Percentiles rank a stretch among this genome's conserved stretches.
Conservation (phyloP, 1,139 yeast genomes). For the Lodderomyces elongisporus region DNA sequence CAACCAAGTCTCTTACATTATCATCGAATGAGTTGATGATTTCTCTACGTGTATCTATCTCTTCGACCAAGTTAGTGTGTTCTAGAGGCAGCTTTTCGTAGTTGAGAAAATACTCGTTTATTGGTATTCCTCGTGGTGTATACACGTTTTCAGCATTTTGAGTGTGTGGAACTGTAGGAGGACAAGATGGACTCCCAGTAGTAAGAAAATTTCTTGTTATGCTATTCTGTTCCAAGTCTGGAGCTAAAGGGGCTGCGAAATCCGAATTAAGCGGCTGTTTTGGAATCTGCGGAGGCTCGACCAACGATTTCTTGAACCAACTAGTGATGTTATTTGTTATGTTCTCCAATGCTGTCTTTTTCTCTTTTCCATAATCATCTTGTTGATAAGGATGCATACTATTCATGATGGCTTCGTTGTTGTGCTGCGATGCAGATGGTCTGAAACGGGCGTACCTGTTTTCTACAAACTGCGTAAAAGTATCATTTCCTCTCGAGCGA, state of each 20-base stretch:
- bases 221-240: conserved; percentile 9
- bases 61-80: conserved; percentile 8
- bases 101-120: conserved; percentile 18
- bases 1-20: conserved; percentile 14
- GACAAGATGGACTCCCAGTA: background rate
- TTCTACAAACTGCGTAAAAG: conserved; percentile 43
- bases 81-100: conserved; percentile 10
- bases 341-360: conserved; percentile 1
- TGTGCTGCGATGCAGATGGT: conserved; percentile 43
- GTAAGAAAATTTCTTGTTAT: background rate
- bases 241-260: conserved; percentile 3
- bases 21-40: conserved; percentile 17
- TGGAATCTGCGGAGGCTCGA: background rate
- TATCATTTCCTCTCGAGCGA: conserved; percentile 15
- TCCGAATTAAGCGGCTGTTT: background rate
- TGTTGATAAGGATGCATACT: conserved; percentile 41
- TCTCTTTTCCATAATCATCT: conserved; percentile 10
- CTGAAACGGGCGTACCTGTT: conserved; percentile 49
- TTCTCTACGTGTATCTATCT: conserved; percentile 10
- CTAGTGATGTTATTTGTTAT: conserved; percentile 6
- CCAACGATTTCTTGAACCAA: conserved; percentile 8
- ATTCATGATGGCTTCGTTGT: conserved; percentile 26
- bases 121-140: conserved; percentile 26
- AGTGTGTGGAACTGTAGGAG: too few species aligned
- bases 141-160: conserved; percentile 12